These are phyloP conservation scores for Conticribra weissflogii DNA, from an alignment of 108 stramenopile genomes.

Conservation along the genomic window DNA sequence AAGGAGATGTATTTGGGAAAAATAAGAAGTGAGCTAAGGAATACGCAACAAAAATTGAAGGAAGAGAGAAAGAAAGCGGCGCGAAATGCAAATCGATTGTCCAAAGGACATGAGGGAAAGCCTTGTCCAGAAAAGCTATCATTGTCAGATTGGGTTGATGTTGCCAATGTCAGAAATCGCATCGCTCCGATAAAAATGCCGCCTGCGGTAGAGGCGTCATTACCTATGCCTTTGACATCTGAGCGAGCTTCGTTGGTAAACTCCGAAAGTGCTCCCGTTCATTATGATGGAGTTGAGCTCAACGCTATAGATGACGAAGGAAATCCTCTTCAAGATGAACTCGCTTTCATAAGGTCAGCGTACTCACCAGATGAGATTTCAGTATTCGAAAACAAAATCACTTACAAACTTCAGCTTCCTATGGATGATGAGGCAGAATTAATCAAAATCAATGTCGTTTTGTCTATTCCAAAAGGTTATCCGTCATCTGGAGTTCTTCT, in stretches of 20 bases:
- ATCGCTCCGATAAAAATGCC: constrained; percentile 13
- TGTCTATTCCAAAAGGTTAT: constrained; percentile 19
- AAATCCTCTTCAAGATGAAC: constrained; percentile 15
- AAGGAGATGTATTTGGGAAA: constrained; percentile 10
- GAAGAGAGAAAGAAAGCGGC: constrained; percentile 17
- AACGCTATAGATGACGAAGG: constrained; percentile 15
- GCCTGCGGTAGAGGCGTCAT: constrained; percentile 15
- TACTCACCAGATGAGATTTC: constrained; percentile 18
- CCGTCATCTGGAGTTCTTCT: constrained; percentile 8
- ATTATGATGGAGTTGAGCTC: constrained; percentile 14
- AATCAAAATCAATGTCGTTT: constrained; percentile 5
- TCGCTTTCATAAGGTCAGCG: constrained; percentile 23
- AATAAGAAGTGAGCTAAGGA: constrained; percentile 15
- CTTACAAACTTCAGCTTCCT: constrained; percentile 10
- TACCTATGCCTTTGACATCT: constrained; percentile 14
- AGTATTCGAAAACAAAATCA: constrained; percentile 11
- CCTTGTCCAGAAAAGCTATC: constrained; percentile 3
- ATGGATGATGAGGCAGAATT: constrained; percentile 13
- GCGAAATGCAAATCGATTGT: not conserved
- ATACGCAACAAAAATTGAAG: constrained; percentile 15
- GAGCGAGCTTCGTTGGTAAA: not conserved
- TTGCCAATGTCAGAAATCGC: constrained; percentile 1
- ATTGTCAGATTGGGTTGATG: constrained; percentile 20
- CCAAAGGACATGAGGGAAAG: constrained; percentile 3
- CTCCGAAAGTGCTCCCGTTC: not conserved